Percentiles rank a stretch among this genome's conserved stretches.
Evolutionary conservation across 495 filamentous ascomycete genomes (phyloP).

Genomic region (Aspergillus panamensis): DNA sequence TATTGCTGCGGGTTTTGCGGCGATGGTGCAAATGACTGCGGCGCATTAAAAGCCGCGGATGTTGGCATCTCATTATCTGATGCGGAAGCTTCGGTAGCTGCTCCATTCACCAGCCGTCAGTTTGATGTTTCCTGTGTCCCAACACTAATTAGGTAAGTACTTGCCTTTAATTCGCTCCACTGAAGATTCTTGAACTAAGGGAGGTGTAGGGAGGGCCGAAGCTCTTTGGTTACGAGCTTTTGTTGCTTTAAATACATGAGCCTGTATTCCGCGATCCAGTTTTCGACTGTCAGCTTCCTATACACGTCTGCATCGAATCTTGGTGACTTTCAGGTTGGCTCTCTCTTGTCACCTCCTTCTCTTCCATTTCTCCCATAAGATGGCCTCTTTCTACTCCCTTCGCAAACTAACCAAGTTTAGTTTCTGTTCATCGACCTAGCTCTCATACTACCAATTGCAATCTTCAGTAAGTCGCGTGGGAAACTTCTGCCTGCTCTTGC

Average conservation of each 20-base stretch:
- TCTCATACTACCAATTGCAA: slow-evolving; percentile 91
- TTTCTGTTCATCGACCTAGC: slow-evolving; percentile 93
- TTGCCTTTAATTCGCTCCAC: neutral
- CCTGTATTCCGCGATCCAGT: slow-evolving; percentile 97
- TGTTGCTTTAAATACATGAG: slow-evolving; percentile 99
- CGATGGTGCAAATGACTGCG: slow-evolving; percentile 97
- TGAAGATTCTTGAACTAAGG: slow-evolving; percentile 2
- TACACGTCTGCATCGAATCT: slow-evolving; percentile 95
- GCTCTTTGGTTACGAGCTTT: slow-evolving; percentile 94
- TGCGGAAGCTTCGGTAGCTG: slow-evolving; percentile 95
- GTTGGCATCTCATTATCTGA: slow-evolving; percentile 98
- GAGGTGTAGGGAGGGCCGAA: slow-evolving; percentile 72
- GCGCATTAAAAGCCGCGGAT: slow-evolving; percentile 94
- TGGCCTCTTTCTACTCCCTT: too few relatives aligned
- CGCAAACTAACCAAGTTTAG: slow-evolving; percentile 26
- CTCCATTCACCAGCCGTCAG: slow-evolving; percentile 90
- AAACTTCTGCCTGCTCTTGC: neutral
- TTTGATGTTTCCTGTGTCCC: slow-evolving; percentile 98
- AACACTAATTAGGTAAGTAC: slow-evolving; percentile 75
- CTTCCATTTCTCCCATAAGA: too few relatives aligned
- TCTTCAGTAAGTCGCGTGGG: slow-evolving; percentile 67
- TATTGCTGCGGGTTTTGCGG: slow-evolving; percentile 97
- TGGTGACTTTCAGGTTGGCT: slow-evolving; percentile 81
- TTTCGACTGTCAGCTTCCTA: slow-evolving; percentile 96
- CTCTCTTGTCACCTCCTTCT: neutral